These are phyloP conservation scores for Tremellales sp. DNA, from an alignment of 1,284 basidiomycete genomes.

Conservation along the genomic window DNA sequence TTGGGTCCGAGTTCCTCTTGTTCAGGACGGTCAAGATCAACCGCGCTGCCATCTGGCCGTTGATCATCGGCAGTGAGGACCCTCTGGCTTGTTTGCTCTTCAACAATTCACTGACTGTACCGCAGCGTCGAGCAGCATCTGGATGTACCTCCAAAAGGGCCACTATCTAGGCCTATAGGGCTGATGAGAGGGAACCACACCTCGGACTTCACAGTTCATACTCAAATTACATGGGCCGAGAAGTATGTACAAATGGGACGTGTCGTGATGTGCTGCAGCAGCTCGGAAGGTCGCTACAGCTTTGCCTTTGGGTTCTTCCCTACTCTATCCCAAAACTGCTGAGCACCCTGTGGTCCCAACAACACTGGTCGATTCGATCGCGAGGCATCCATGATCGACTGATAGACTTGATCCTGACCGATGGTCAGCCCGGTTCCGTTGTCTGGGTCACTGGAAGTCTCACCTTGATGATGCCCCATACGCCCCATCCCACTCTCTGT, in stretches of 20 bases:
- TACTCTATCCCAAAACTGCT: conserved; percentile 31
- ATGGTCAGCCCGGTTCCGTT: no score
- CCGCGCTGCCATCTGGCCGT: conserved; percentile 65
- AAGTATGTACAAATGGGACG: no score
- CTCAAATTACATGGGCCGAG: no score
- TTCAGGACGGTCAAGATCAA: conserved; percentile 71
- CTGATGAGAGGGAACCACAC: no score
- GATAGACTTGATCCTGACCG: conserved; percentile 52
- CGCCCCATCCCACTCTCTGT: conserved; percentile 48
- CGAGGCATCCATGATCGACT: conserved; percentile 45
- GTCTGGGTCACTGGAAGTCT: conserved; percentile 9
- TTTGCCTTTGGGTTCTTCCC: conserved; percentile 22
- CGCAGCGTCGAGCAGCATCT: conserved; percentile 23
- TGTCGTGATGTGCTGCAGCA: no score
- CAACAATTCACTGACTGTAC: background rate
- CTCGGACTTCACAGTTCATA: no score
- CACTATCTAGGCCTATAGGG: conserved; percentile 22
- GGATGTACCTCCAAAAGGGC: conserved; percentile 30
- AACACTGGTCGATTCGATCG: conserved; percentile 29
- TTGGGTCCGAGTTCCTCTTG: conserved; percentile 76
- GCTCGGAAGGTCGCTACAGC: no score
- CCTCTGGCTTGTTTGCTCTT: background rate
- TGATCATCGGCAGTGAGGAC: conserved; percentile 79
- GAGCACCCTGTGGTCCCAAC: conserved; percentile 21
- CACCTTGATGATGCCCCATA: conserved; percentile 55